Evolutionary conservation across 192 early-diverging fungal species (phyloP).

Genomic region (Funneliformis geosporum): DNA sequence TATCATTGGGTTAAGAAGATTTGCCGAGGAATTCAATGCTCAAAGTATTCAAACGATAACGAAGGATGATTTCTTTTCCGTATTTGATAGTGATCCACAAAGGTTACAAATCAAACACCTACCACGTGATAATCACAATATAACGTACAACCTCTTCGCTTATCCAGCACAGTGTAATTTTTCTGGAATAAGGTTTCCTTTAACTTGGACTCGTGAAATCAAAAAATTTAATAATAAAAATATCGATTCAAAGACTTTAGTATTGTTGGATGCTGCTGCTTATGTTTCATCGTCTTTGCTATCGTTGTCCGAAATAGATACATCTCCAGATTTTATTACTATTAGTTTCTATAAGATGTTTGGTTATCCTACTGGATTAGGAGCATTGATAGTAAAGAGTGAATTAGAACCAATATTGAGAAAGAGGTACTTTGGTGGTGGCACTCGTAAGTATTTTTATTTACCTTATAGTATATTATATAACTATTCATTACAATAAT

Average conservation of each 20-base stretch:
- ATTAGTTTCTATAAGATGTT: slow-evolving; percentile 90
- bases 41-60: slow-evolving; percentile 31
- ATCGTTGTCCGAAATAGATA: slow-evolving; percentile 47
- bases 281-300: slow-evolving; percentile 64
- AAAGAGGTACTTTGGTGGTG: slow-evolving; percentile 80
- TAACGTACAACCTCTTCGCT: slow-evolving; percentile 60
- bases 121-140: not conserved
- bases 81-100: not conserved
- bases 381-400: slow-evolving; percentile 69
- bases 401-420: slow-evolving; percentile 46
- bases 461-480: not conserved
- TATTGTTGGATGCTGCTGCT: slow-evolving; percentile 78
- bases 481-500: not conserved
- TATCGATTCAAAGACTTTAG: slow-evolving; percentile 41
- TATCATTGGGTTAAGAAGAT: slow-evolving; percentile 69
- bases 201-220: slow-evolving; percentile 56
- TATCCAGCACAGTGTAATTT: slow-evolving; percentile 89
- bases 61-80: slow-evolving; percentile 27
- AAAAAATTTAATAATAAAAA: slow-evolving; percentile 38
- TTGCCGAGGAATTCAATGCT: slow-evolving; percentile 47
- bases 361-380: slow-evolving; percentile 83
- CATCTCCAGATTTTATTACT: slow-evolving; percentile 67
- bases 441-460: slow-evolving; percentile 46
- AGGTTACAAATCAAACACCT: not conserved
- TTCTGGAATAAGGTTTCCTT: slow-evolving; percentile 70